Evolutionary conservation across 1,284 basidiomycete species (phyloP).

Genomic region (Pholiota adiposa): DNA sequence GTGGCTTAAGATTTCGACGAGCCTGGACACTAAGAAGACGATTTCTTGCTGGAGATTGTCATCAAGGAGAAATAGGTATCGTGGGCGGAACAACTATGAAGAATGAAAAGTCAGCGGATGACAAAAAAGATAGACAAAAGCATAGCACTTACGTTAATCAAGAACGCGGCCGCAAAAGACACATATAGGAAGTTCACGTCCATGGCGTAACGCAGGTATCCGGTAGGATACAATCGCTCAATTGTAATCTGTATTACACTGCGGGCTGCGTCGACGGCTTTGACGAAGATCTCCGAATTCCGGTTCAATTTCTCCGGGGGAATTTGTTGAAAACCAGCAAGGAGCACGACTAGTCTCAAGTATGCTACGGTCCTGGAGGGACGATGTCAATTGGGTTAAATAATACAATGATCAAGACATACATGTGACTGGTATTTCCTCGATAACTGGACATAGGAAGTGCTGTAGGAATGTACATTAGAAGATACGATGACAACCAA

Average conservation of each 20-base stretch:
- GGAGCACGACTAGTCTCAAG: constrained; percentile 55
- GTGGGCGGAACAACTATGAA: constrained; percentile 52
- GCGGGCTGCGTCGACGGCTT: constrained; percentile 52
- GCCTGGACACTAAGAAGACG: constrained; percentile 40
- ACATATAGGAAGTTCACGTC: constrained; percentile 58
- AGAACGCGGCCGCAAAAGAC: constrained; percentile 63
- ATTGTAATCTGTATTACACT: constrained; percentile 53
- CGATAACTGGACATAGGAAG: constrained; percentile 51
- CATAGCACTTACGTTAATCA: constrained; percentile 51
- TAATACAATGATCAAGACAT: constrained; percentile 19
- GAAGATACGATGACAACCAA: neutral
- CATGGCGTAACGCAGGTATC: constrained; percentile 53
- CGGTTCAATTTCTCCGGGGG: constrained; percentile 42
- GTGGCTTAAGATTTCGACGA: constrained; percentile 52
- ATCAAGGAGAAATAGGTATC: constrained; percentile 45
- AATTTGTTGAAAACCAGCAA: constrained; percentile 51
- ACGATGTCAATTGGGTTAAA: constrained; percentile 5
- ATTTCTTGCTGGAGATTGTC: constrained; percentile 46
- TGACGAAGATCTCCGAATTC: constrained; percentile 44
- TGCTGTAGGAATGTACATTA: constrained; percentile 26
- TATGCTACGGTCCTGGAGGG: constrained; percentile 50
- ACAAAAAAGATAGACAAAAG: neutral
- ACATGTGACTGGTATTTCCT: constrained; percentile 52
- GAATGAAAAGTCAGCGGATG: constrained; percentile 5
- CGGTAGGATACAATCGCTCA: constrained; percentile 49